A percentile compares a stretch with the other conserved stretches of the same genome.
Conservation (phyloP, 1,139 yeast species). For the Lodderomyces elongisporus region DNA sequence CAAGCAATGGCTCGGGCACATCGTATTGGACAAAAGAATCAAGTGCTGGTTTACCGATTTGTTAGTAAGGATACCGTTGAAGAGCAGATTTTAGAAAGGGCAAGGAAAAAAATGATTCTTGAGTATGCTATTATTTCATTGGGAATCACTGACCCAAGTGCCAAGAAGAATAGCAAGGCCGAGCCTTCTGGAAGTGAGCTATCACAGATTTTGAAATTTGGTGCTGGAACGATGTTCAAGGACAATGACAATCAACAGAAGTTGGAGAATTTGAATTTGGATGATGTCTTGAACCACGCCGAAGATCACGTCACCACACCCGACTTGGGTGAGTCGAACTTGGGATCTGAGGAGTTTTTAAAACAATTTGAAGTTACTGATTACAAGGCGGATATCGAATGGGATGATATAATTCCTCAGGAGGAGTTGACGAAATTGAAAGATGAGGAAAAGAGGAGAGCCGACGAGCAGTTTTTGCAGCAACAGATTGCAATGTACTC, state of each 20-base stretch:
- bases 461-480: constrained; percentile 80
- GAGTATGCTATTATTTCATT: constrained; percentile 96
- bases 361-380: constrained; percentile 98
- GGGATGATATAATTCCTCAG: constrained; percentile 99
- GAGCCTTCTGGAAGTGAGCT: constrained; percentile 86
- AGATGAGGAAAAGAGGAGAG: constrained; percentile 82
- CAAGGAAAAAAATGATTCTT: constrained; percentile 94
- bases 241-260: constrained; percentile 90
- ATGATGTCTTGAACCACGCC: constrained; percentile 93
- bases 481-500: constrained; percentile 87
- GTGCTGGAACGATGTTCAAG: constrained; percentile 98
- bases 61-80: constrained; percentile 97
- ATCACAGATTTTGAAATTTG: constrained; percentile 90
- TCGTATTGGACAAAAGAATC: constrained; percentile 96
- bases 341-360: constrained; percentile 97
- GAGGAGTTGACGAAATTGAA: constrained; percentile 85
- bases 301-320: constrained; percentile 97
- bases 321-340: constrained; percentile 89
- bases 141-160: constrained; percentile 79
- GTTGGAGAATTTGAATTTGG: constrained; percentile 90
- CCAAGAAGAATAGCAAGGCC: constrained; percentile 32
- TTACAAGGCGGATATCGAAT: constrained; percentile 94
- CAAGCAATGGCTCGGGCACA: constrained; percentile 99
- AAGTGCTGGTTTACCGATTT: constrained; percentile 93
- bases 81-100: constrained; percentile 94